Conservation (phyloP, 768 basidiomycete species). For the Kwoniella botswanensis region DNA sequence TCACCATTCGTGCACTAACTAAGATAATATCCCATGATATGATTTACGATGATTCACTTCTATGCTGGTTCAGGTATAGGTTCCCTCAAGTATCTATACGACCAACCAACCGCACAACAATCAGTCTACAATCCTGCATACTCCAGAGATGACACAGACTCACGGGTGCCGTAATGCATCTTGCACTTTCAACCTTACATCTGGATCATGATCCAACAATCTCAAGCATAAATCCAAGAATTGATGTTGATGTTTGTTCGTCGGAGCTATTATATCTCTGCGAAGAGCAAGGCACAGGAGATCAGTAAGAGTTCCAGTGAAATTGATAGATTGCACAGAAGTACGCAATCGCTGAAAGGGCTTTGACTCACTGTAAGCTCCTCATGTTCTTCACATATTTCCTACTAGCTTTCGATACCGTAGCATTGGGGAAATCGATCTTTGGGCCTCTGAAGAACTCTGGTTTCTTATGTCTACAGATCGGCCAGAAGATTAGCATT, state of each 20-base stretch:
- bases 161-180: constrained; percentile 85
- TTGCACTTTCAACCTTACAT: constrained; percentile 81
- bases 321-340: too few species aligned
- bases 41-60: neutral
- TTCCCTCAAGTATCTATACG: constrained; percentile 21
- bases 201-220: constrained; percentile 87
- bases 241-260: constrained; percentile 60
- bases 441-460: constrained; percentile 89
- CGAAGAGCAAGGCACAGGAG: neutral
- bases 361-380: constrained; percentile 68
- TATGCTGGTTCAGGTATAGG: constrained; percentile 24
- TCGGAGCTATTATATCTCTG: constrained; percentile 79
- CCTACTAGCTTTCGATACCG: constrained; percentile 84
- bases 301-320: too few species aligned
- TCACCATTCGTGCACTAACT: neutral
- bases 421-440: constrained; percentile 90
- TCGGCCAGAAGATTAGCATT: constrained; percentile 15
- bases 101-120: neutral
- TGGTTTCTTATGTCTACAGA: constrained; percentile 72
- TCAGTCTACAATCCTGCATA: neutral
- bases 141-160: neutral
- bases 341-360: too few species aligned
- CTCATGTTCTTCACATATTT: constrained; percentile 90
- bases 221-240: constrained; percentile 87
- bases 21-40: neutral